Evolutionary conservation across 2,329 filamentous ascomycete species (phyloP).

Genomic region (Trichoderma gracile): DNA sequence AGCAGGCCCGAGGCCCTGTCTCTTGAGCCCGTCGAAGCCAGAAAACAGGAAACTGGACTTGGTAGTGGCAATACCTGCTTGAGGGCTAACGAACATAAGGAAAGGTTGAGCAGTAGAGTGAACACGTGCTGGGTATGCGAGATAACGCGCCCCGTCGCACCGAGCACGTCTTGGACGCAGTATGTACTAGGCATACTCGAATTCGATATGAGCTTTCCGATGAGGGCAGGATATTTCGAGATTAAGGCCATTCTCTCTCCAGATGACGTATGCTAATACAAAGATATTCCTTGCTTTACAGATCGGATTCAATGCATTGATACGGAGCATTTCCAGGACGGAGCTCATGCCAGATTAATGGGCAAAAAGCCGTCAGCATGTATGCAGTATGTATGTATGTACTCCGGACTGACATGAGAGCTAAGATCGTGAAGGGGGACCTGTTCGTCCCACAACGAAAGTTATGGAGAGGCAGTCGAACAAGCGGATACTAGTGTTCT

Average conservation of each 20-base stretch:
- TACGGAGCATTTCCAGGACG: not conserved
- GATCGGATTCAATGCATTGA: not conserved
- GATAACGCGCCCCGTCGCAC: constrained; percentile 7
- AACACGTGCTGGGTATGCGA: not conserved
- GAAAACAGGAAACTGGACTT: not conserved
- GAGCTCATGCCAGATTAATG: not conserved
- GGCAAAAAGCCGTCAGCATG: not conserved
- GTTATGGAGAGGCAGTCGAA: not conserved
- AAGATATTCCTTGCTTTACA: not conserved
- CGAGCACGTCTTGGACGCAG: not conserved
- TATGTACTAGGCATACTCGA: too few species aligned
- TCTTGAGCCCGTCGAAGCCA: not conserved
- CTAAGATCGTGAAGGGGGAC: constrained; percentile 11
- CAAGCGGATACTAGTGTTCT: not conserved
- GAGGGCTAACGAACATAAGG: not conserved
- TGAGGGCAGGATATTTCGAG: too few species aligned
- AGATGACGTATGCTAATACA: not conserved
- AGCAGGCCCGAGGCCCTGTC: not conserved
- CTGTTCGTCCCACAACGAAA: not conserved
- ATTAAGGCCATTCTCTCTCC: not conserved
- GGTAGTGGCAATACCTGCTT: not conserved
- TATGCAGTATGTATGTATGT: not conserved
- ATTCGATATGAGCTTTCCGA: too few species aligned
- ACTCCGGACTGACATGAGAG: not conserved
- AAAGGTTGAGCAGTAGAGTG: not conserved